Percentiles rank a stretch among this genome's conserved stretches.
Evolutionary conservation across 768 basidiomycete species (phyloP).

Genomic region (Serendipita vermifera): DNA sequence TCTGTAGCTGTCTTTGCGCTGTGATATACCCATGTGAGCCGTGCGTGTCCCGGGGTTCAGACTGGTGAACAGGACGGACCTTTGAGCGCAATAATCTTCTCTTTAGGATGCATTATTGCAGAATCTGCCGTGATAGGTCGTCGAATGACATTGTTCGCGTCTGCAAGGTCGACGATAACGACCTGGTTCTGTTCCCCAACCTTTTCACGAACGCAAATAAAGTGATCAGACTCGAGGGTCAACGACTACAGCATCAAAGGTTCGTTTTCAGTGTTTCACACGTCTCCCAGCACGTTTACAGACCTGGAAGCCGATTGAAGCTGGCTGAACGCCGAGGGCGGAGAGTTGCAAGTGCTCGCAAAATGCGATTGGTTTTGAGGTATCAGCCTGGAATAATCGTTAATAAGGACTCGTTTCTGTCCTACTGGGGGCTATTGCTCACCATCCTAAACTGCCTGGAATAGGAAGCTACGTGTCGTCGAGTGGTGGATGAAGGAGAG

Average conservation of each 20-base stretch:
- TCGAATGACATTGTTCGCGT: slow-evolving; percentile 94
- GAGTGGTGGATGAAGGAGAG: no score
- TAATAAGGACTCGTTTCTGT: background rate
- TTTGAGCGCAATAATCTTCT: slow-evolving; percentile 95
- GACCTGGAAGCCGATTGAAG: slow-evolving; percentile 94
- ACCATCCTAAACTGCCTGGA: slow-evolving; percentile 1
- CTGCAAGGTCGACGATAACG: slow-evolving; percentile 94
- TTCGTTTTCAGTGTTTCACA: no score
- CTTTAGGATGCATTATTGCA: slow-evolving; percentile 93
- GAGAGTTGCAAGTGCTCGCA: slow-evolving; percentile 90
- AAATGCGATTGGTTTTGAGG: slow-evolving; percentile 66
- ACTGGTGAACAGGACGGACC: slow-evolving; percentile 33
- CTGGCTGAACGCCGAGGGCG: slow-evolving; percentile 88
- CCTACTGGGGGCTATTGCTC: background rate
- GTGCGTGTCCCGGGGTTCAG: slow-evolving; percentile 6
- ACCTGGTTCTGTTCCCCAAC: slow-evolving; percentile 93
- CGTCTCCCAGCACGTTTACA: slow-evolving; percentile 23
- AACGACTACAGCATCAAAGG: slow-evolving; percentile 43
- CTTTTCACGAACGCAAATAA: slow-evolving; percentile 95
- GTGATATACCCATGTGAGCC: slow-evolving; percentile 9
- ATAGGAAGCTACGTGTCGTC: background rate
- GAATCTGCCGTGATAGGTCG: slow-evolving; percentile 97
- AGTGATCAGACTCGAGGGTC: slow-evolving; percentile 95
- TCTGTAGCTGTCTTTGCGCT: slow-evolving; percentile 91
- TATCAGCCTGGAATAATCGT: slow-evolving; percentile 9